These are phyloP conservation scores for Wickerhamomyces sp. DNA, from an alignment of 1,139 yeast genomes.

Conservation along the genomic window DNA sequence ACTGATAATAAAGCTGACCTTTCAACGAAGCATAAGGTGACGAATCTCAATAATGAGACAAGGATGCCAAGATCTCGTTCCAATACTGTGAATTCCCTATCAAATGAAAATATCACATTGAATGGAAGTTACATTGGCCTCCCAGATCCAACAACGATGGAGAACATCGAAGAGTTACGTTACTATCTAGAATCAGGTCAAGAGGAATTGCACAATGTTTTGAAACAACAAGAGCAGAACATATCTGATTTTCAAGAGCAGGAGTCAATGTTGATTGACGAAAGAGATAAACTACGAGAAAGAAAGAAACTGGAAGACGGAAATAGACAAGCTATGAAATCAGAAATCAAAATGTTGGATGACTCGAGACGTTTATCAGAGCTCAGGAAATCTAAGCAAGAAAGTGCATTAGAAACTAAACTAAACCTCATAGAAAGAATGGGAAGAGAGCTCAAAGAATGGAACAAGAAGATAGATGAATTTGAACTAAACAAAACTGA, in stretches of 20 bases:
- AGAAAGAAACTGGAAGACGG: slow-evolving; percentile 45
- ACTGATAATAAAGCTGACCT: slow-evolving; percentile 20
- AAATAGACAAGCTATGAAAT: slow-evolving; percentile 41
- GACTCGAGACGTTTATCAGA: slow-evolving; percentile 32
- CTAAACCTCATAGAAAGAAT: slow-evolving; percentile 27
- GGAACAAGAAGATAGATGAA: slow-evolving; percentile 26
- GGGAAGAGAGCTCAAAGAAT: slow-evolving; percentile 27
- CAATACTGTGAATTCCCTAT: slow-evolving; percentile 26
- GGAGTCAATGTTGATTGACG: slow-evolving; percentile 34
- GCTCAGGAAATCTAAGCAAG: slow-evolving; percentile 28
- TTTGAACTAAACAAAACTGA: slow-evolving; percentile 19
- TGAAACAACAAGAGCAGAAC: slow-evolving; percentile 35
- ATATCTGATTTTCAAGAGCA: slow-evolving; percentile 39
- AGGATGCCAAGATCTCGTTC: slow-evolving; percentile 29
- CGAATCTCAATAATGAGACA: slow-evolving; percentile 8
- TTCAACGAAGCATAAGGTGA: slow-evolving; percentile 19
- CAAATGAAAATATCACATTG: slow-evolving; percentile 7
- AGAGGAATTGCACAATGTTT: slow-evolving; percentile 40
- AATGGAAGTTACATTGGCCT: slow-evolving; percentile 13
- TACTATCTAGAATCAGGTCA: slow-evolving; percentile 45
- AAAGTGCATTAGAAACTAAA: slow-evolving; percentile 24
- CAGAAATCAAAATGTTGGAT: slow-evolving; percentile 47
- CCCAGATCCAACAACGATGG: slow-evolving; percentile 22
- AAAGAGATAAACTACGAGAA: slow-evolving; percentile 39
- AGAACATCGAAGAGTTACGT: slow-evolving; percentile 46